Evolutionary conservation across 768 basidiomycete species (phyloP), one percentile per base, ranked within the genome.

Genomic region (Postia placenta): DNA sequence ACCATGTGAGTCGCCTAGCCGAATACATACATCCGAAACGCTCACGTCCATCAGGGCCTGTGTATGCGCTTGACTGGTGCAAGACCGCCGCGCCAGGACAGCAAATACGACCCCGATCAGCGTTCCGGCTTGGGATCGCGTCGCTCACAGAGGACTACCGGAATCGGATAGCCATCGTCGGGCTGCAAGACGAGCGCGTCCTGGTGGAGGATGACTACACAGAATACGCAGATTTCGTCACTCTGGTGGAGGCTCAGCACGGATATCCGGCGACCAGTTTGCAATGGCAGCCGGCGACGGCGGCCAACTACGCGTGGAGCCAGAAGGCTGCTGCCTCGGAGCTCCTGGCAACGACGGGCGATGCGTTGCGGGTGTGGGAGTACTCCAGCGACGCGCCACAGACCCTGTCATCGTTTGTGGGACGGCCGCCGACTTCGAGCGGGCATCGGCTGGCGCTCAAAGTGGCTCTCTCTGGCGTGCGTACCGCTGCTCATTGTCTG

Each of bases 231-330:
- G 89, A 94, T 69, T 96, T 95, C 63, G 81, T 85, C 35, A 85
- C 85, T 4, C 77, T 94, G 19, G 92, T 90, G 51, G 83, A 89
- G 56, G 81, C 85, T 1, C 78, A 81, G 54, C 88, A 96, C 55
- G 86, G 89, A 39, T 97, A 95, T 69, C 96, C 96, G 15, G 90
- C 92, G 9, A 97, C 93, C 12, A 87, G 83, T 64, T 68, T 97
- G 42, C 92, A 87, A 60, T 98, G 93, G 89, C 92, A 96, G 56
- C 96, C 96, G 15, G 75, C 78, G 3, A 77, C 79, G 23, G 74
- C 87, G 19, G 68, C 74, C 25, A 75, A 72, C 38, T 78, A 80
- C 62, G 64, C 72, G 37, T 89, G 89, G 87, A 73, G 79, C 5
- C 80, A 82, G 65, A 88, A 84, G 64, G 73, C 77, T 3, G 7